phyloP scores from a whole-genome alignment of 202 grass and related monocot species.

The Schoenoplectus triqueter region DNA sequence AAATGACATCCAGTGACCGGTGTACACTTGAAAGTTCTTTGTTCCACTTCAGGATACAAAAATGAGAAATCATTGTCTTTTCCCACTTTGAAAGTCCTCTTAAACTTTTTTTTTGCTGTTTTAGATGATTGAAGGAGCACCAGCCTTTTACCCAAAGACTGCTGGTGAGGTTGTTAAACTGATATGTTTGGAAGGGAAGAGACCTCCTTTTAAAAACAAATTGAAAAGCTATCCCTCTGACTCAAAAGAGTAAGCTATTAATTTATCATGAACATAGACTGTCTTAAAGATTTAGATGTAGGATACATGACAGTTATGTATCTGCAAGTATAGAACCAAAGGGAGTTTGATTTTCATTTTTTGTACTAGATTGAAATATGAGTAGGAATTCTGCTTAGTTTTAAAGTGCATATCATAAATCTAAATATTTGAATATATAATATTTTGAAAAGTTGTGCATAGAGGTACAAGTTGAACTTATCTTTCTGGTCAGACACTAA shows the following conservation, averaged over 20 bases:
- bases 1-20: not conserved
- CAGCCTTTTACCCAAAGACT: constrained; percentile 61
- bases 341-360: not conserved
- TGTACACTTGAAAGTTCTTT: constrained; percentile 19
- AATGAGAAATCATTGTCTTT: not conserved
- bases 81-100: not conserved
- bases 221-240: constrained; percentile 65
- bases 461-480: not conserved
- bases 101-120: constrained; percentile 31
- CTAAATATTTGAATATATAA: not conserved
- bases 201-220: constrained; percentile 84
- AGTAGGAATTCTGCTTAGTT: not conserved
- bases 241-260: constrained; percentile 75
- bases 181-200: constrained; percentile 73
- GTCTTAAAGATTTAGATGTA: not conserved
- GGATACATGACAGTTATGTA: not conserved
- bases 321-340: not conserved
- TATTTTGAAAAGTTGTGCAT: not conserved
- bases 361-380: not conserved
- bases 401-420: not conserved
- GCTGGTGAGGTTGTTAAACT: constrained; percentile 62
- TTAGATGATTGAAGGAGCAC: constrained; percentile 92
- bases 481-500: not conserved
- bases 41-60: not conserved
- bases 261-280: constrained; percentile 9